A percentile compares a stretch with the other conserved stretches of the same genome.
Evolutionary conservation across 768 basidiomycete genomes (phyloP).

Genomic region (Gyrodon lividus): DNA sequence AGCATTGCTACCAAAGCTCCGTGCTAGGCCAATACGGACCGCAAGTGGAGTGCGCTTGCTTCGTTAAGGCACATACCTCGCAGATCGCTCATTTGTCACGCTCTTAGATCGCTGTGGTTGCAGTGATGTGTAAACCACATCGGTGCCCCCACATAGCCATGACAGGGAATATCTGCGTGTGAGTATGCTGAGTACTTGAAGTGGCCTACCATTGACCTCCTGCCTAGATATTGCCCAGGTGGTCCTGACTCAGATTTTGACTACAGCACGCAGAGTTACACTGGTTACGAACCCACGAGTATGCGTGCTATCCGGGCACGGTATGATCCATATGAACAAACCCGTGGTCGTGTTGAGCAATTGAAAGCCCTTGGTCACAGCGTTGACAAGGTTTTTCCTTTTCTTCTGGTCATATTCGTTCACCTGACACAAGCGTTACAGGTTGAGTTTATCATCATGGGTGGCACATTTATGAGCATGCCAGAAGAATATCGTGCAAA

Average conservation of each 20-base stretch:
- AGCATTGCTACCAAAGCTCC: conserved; percentile 82
- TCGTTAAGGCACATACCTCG: neutral
- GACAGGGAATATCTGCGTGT: conserved; percentile 99
- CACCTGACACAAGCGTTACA: conserved; percentile 23
- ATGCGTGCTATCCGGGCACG: conserved; percentile 98
- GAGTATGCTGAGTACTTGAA: conserved; percentile 27
- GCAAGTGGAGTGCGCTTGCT: conserved; percentile 79
- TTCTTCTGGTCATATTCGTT: neutral
- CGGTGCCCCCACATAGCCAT: conserved; percentile 99
- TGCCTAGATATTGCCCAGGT: conserved; percentile 87
- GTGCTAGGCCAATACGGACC: conserved; percentile 91
- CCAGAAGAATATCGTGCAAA: conserved; percentile 92
- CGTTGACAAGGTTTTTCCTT: conserved; percentile 83
- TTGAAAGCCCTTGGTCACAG: conserved; percentile 93
- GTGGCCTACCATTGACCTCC: conserved; percentile 1
- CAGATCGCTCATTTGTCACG: neutral
- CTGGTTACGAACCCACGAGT: conserved; percentile 94
- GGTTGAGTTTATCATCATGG: conserved; percentile 96
- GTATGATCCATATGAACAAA: conserved; percentile 97
- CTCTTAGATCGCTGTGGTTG: conserved; percentile 90
- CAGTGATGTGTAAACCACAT: conserved; percentile 99
- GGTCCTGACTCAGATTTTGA: conserved; percentile 99
- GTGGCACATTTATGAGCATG: conserved; percentile 99
- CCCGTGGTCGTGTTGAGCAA: conserved; percentile 92
- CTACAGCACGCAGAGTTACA: conserved; percentile 97